Evolutionary conservation across 345 rosid species (phyloP), one percentile per base, ranked within the genome.

Genomic region (Hypericum perforatum): DNA sequence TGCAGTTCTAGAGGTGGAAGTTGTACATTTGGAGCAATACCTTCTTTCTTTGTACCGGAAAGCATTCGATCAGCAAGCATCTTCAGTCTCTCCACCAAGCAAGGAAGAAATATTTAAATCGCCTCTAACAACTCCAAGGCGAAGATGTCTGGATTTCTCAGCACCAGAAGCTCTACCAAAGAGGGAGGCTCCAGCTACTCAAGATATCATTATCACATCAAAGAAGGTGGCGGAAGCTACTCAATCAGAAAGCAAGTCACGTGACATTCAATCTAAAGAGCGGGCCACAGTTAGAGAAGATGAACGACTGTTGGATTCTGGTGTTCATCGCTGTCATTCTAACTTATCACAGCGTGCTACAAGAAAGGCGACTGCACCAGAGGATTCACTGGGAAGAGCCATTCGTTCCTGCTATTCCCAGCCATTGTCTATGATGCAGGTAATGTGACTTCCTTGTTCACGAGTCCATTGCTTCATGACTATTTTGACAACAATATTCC

Each of bases 1-100:
- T 29, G 84, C 95, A 0, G 87, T 83, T 38, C 66, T 92, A 38
- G 97, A 92, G 76, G 65, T 85, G 78, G 98, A 92, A 76, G 97
- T 92, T 37, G 85, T 80, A 43, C 67, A 88, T 70, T 63, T 92
- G 68, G 98, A 92, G 44, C 97, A 88, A 40, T 78, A 85, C 65
- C 98, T 92, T 74, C 94, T 92, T 53, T 82, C 89, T 2, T 65
- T 92, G 47, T 92, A 92, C 59, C 73, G 98, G 8, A 82, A 77
- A 65, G 89, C 91, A 38, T 92, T 92, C 77, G 95, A 85, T 62
- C 86, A 83, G 52, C 79, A 77, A 69, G 37, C 57, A 44, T 69
- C 82, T 53, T 61, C 77, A 32, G 71, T 71, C 42, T 70, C 90
- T 52, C 76, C 86, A 46, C 49, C 81, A 12, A 49, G 64, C 52